Evolutionary conservation across 495 filamentous ascomycete genomes (phyloP).

Genomic region (Oidiodendron maius): DNA sequence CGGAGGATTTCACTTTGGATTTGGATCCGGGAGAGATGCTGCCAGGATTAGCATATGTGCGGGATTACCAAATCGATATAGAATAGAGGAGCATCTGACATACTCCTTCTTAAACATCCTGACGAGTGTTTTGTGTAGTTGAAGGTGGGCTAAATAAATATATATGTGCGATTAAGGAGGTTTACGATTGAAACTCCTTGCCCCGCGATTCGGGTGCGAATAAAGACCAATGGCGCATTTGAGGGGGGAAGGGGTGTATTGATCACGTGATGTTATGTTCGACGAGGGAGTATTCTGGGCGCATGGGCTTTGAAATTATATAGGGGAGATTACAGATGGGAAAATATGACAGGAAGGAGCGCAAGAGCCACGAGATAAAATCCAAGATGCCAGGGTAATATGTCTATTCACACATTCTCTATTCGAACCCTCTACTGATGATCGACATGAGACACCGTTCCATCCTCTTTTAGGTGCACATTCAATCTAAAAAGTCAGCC

Average conservation of each 20-base stretch:
- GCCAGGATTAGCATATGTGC: conserved; percentile 1
- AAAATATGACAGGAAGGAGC: too few species aligned
- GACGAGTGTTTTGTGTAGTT: conserved; percentile 7
- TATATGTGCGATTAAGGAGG: background rate
- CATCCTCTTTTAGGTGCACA: conserved; percentile 64
- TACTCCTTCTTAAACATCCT: conserved; percentile 94
- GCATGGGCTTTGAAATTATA: too few species aligned
- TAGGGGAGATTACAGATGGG: too few species aligned
- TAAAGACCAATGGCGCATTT: conserved; percentile 2
- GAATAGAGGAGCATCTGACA: conserved; percentile 22
- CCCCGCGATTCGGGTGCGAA: conserved; percentile 15
- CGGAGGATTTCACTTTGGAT: conserved; percentile 96
- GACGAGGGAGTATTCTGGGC: too few species aligned
- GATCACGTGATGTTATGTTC: conserved; percentile 6
- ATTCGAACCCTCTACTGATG: conserved; percentile 36
- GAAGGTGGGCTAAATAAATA: too few species aligned
- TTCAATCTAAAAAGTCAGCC: conserved; percentile 50
- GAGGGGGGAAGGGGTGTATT: conserved; percentile 3
- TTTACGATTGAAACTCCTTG: background rate
- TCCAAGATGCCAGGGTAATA: background rate
- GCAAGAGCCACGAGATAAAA: background rate
- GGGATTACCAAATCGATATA: too few species aligned
- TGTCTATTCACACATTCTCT: background rate
- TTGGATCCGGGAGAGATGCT: conserved; percentile 75
- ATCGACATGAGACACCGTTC: conserved; percentile 65